Base-by-base conservation (phyloP, 306 rosid genomes). In the Quercus rubra region DNA sequence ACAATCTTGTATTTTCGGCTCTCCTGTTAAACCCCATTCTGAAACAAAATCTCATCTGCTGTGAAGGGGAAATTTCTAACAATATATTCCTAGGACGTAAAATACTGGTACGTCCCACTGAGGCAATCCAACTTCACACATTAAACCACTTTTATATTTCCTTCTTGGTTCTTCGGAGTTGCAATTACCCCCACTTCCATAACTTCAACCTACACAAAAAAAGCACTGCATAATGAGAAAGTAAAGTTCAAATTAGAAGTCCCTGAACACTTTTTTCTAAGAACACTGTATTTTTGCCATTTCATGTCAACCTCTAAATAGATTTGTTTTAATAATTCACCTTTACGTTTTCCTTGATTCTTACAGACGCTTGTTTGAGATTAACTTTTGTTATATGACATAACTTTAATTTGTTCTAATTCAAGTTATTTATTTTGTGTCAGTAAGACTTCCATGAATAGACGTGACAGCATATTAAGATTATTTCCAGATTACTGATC, bases 111-210 rank as follows among this genome's bases (percentile, higher is more conserved):
- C 43, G 7, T 35, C 43, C 43, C 5, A 35, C 6, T 6, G 5
- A 35, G 1, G 43, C 28, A 27, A 27, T 27, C 28, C 43, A 35
- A 35, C 43, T 35, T 35, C 43, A 35, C 43, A 5, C 6, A 4
- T 35, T 4, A 35, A 35, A 35, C 1, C 43, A 35, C 43, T 35
- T 35, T n/a, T n/a, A n/a, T n/a, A 68, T 82, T 59, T 83, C 97
- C 97, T 76, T 82, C 90, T 85, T 89, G 83, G 84, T 87, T 87
- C 83, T 79, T 80, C 64, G 92, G 83, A 85, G 85, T 84, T 68
- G 85, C 54, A 64, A 91, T 86, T 49, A 89, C 81, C 70, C 94
- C 93, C 74, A 88, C 86, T 71, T 88, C 88, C 94, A 91, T 82
- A 21, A 86, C 92, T 81, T 86, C 76, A 85, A 89, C 94, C 98